Evolutionary conservation across 2,329 filamentous ascomycete genomes (phyloP), one percentile per base, ranked within the genome.

Genomic region (Penicillium psychrosexuale): DNA sequence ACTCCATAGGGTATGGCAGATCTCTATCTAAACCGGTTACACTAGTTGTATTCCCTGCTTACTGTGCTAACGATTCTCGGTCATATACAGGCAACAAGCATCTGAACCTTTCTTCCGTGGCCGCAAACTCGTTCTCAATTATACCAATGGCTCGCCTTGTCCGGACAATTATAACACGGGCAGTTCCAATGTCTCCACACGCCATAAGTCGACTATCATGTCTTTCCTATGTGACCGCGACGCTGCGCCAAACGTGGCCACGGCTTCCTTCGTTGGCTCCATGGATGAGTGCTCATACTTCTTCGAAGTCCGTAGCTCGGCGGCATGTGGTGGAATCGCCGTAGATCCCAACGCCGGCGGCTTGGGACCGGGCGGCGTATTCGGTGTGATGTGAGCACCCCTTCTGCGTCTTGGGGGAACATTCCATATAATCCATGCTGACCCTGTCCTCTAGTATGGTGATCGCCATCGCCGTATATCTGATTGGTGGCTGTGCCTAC

Each of bases 241-340:
- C 65, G 85, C 90, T 1, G 78, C 87, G 1, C 82, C 80, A 30
- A 83, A 84, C 5, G 80, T 83, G 38, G 87, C 91, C 4, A 82
- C 83, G 5, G 80, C 94, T 36, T 91, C 90, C 19, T 99, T 96
- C 71, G 87, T 97, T 56, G 90, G 89, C 56, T 88, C 92, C 58
- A 87, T 90, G 38, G 92, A 97, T 69, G 88, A 95, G 57, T 99
- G 94, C 80, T 85, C 90, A 30, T 99, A 97, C 75, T 89, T 96
- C 75, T 99, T 99, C 77, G 92, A 97, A 72, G 87, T 92, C 47
- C 88, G 93, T 61, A 94, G 90, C 24, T 82, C 84, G 43, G 88
- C 91, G 62, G 93, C 92, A 11, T 99, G 94, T 80, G 90, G 75
- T 75, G 92, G 78, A 78, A 79, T 84, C 27, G 82, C 84, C 53